These are phyloP conservation scores for Phytopythium ostracodes DNA, from an alignment of 352 stramenopile species.

Conservation along the genomic window DNA sequence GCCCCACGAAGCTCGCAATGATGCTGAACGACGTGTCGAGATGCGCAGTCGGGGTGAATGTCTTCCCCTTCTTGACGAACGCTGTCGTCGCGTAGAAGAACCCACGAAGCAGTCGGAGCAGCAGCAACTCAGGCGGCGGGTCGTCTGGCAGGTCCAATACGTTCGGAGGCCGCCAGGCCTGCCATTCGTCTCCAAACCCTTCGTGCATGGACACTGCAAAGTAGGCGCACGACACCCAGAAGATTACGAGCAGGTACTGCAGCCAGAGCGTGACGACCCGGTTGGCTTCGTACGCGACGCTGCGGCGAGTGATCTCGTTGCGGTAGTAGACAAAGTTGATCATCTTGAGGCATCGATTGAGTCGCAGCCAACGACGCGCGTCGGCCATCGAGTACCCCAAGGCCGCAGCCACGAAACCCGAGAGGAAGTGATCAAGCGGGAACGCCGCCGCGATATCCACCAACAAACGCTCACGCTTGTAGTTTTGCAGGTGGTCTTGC, in stretches of 20 bases:
- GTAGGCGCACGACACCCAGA: slow-evolving; percentile 61
- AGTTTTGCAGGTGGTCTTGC: slow-evolving; percentile 45
- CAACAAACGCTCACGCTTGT: slow-evolving; percentile 48
- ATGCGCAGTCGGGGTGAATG: slow-evolving; percentile 35
- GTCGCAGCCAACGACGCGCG: slow-evolving; percentile 32
- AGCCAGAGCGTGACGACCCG: slow-evolving; percentile 48
- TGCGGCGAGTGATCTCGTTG: slow-evolving; percentile 57
- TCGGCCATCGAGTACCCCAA: background rate
- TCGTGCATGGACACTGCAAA: slow-evolving; percentile 56
- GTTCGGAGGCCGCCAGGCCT: slow-evolving; percentile 40
- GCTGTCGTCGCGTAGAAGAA: slow-evolving; percentile 47
- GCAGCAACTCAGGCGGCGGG: slow-evolving; percentile 21
- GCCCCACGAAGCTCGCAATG: slow-evolving; percentile 41
- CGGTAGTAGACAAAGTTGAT: slow-evolving; percentile 50
- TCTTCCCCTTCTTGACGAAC: slow-evolving; percentile 59
- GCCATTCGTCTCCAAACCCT: slow-evolving; percentile 46
- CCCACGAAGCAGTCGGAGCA: slow-evolving; percentile 41
- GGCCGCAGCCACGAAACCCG: slow-evolving; percentile 12
- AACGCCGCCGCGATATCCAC: slow-evolving; percentile 41
- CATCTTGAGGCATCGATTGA: slow-evolving; percentile 59
- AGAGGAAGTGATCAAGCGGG: slow-evolving; percentile 41
- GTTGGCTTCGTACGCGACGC: slow-evolving; percentile 56
- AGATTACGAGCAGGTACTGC: slow-evolving; percentile 55
- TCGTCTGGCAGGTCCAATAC: slow-evolving; percentile 23
- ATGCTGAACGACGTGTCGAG: slow-evolving; percentile 52